phyloP scores from a whole-genome alignment of 1,284 basidiomycete species.

The Ustilago cynodontis region DNA sequence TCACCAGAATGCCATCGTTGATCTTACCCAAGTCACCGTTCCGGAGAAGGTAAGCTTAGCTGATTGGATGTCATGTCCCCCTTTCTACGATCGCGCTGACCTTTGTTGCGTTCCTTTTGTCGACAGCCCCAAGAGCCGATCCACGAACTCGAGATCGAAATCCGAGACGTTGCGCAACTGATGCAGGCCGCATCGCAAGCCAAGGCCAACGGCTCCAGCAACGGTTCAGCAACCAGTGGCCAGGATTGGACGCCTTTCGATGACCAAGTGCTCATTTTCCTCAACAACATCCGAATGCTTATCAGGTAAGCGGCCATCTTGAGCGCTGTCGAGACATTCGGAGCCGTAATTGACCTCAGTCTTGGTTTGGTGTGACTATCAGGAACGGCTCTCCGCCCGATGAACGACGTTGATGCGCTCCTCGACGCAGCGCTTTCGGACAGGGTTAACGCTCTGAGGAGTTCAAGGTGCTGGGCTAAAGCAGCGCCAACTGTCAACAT shows the following conservation, averaged over 20 bases:
- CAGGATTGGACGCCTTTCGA: constrained; percentile 66
- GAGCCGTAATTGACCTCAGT: too few relatives aligned
- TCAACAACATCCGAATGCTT: constrained; percentile 67
- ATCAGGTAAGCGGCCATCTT: constrained; percentile 52
- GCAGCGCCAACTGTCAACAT: too few relatives aligned
- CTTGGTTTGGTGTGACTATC: too few relatives aligned
- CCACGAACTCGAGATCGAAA: constrained; percentile 76
- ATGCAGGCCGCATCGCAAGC: constrained; percentile 69
- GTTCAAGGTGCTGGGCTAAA: background rate
- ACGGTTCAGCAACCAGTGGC: constrained; percentile 7
- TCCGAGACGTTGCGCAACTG: constrained; percentile 72
- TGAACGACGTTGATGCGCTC: constrained; percentile 20
- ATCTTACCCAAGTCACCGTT: constrained; percentile 86
- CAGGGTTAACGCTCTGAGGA: too few relatives aligned
- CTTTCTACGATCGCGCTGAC: background rate
- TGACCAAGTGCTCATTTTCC: constrained; percentile 62
- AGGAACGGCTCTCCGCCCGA: constrained; percentile 25
- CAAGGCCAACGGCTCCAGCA: constrained; percentile 14
- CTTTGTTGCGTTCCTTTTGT: constrained; percentile 6
- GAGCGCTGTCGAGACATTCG: too few relatives aligned
- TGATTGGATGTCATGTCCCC: background rate
- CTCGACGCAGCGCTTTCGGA: too few relatives aligned
- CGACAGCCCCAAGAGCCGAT: constrained; percentile 56
- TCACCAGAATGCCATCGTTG: constrained; percentile 91
- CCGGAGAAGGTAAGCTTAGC: constrained; percentile 50